Base-by-base conservation (phyloP, 1,284 basidiomycete species). In the Cystobasidium sp. region DNA sequence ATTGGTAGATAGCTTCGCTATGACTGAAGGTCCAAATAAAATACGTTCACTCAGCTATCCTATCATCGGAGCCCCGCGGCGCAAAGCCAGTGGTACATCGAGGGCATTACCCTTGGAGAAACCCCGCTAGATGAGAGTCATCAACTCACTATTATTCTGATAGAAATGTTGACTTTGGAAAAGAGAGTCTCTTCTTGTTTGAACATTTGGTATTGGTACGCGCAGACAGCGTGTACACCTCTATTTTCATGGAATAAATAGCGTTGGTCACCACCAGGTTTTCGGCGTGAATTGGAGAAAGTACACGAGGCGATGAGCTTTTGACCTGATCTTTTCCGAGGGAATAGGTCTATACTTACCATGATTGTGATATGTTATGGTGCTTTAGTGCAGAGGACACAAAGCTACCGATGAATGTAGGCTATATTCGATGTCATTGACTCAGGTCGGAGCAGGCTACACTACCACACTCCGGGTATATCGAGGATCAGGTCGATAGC, bases 161-260 rank as follows among this genome's bases (percentile, higher is more conserved):
- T 73, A 73, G 63, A 73, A 73, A 52, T 73, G 70, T 43, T 73
- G 70, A 18, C 59, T 64, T 63, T 73, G 70, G 70, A 73, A 73
- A 16, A 73, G 62, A n/a, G 69, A 71, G 61, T 64, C 66, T 58
- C 55, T n/a, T 22, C 66, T 24, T n/a, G 53, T 68, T 58, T 68
- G 66, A 8, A 68, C 66, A 37, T 46, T 59, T 5, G 39, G 66
- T 39, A 39, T 52, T 18, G 52, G 24, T 9, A 41, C 31, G 9
- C 66, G 52, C 9, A 56, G 66, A 41, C 52, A 68, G 22, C 64
- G 47, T 39, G 64, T 53, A 49, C 64, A 66, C 51, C 51, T 51
- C 64, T 66, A 12, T 31, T 14, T n/a, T 1, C 46, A 12, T 18
- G n/a, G n/a, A n/a, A n/a, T n/a, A n/a, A 61, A 3, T 10, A 10